A percentile compares a stretch with the other conserved stretches of the same genome.
Conservation (phyloP, 805 yeast genomes). For the Vanderwaltozyma polyspora region DNA sequence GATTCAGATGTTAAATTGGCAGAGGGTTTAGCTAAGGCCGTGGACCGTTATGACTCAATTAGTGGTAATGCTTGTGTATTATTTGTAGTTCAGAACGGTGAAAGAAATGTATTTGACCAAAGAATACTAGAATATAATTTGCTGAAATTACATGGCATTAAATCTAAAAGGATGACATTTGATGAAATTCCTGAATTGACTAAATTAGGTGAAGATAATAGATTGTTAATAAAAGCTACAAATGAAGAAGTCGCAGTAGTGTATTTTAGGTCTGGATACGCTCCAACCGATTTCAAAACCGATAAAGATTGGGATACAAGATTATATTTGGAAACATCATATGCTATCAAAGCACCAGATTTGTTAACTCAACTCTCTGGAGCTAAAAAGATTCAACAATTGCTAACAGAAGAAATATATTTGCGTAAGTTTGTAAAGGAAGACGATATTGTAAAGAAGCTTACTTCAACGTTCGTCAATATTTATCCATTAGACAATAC, state of each 20-base stretch:
- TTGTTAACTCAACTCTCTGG: slow-evolving; percentile 85
- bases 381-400: slow-evolving; percentile 86
- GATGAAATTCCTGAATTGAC: slow-evolving; percentile 42
- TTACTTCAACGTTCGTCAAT: slow-evolving; percentile 56
- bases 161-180: slow-evolving; percentile 56
- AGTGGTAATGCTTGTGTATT: slow-evolving; percentile 44
- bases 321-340: slow-evolving; percentile 53
- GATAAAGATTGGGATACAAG: slow-evolving; percentile 73
- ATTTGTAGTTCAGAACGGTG: slow-evolving; percentile 74
- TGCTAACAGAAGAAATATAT: slow-evolving; percentile 48
- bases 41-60: slow-evolving; percentile 36
- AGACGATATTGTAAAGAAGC: slow-evolving; percentile 24
- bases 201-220: slow-evolving; percentile 31
- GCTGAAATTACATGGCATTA: slow-evolving; percentile 42
- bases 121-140: slow-evolving; percentile 68
- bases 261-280: slow-evolving; percentile 82
- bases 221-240: slow-evolving; percentile 41
- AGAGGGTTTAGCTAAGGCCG: slow-evolving; percentile 58
- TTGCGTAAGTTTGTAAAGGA: slow-evolving; percentile 36
- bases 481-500: slow-evolving; percentile 80
- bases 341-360: slow-evolving; percentile 87
- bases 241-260: slow-evolving; percentile 75
- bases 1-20: slow-evolving; percentile 54
- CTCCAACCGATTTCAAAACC: slow-evolving; percentile 64
- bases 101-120: slow-evolving; percentile 87